Base-by-base conservation (phyloP, 2,329 filamentous ascomycete genomes). In the Xylaria sp. region DNA sequence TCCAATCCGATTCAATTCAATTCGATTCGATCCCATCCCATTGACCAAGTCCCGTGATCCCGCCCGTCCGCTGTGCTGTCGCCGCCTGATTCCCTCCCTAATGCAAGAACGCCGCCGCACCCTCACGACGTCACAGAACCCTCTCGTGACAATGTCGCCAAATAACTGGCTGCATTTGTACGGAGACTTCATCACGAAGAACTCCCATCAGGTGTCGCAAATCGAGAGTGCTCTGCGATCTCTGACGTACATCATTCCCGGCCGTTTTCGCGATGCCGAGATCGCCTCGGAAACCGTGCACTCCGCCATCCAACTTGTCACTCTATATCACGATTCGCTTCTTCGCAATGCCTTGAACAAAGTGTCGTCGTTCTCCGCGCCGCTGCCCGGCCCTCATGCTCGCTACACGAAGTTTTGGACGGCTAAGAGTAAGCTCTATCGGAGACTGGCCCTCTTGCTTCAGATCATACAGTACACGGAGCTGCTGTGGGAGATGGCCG, bases 401-500 rank as follows among this genome's bases (percentile, higher is more conserved):
- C 80, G 86, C 50, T 89, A 89, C 74, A 89, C 86, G 9, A 81
- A 82, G 58, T 86, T 85, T 73, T 89, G 86, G 86, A 79, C 83
- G 5, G 74, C 79, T 58, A 82, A 81, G 67, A 85, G 81, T 68
- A 79, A 82, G 3, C 80, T 91, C 8, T 99, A 99, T 74, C 85
- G 88, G 60, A 84, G 90, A 60, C 85, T 95, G 57, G 92, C 93
- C 47, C 82, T 92, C 65, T 79, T 92, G 3, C 78, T 99, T 53
- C 91, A 96, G 72, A 89, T 96, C 76, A 89, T 97, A 30, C 90
- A 94, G 67, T 97, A 97, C 72, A 96, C 92, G 0, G 91, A 99
- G 76, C 79, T 99, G 35, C 78, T 99, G n/a, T 94, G 93, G 83
- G 94, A 99, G 74, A 99, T 99, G 94, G 85, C 89, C 34, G 92